Conservation (phyloP, 2,329 filamentous ascomycete species). For the Penicillium psychrosexuale region DNA sequence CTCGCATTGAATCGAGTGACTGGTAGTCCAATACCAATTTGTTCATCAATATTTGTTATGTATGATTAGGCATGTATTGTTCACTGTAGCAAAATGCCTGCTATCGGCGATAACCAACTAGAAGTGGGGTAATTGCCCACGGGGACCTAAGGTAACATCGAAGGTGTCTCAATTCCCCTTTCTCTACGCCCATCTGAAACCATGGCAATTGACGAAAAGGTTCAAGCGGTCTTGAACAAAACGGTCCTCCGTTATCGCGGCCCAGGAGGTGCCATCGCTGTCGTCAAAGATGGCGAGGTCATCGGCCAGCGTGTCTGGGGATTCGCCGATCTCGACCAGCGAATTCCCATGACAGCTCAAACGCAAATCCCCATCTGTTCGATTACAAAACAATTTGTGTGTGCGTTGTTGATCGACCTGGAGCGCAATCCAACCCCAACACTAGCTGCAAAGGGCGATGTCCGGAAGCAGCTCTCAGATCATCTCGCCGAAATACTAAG, state of each 20-base stretch:
- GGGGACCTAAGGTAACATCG: neutral
- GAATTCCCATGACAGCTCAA: slow-evolving; percentile 35
- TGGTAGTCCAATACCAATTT: neutral
- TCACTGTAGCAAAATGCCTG: neutral
- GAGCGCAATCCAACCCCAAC: slow-evolving; percentile 31
- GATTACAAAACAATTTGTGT: slow-evolving; percentile 49
- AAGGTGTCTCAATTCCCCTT: neutral
- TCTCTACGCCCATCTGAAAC: neutral
- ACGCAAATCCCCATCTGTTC: slow-evolving; percentile 48
- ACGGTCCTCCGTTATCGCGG: slow-evolving; percentile 31
- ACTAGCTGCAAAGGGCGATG: slow-evolving; percentile 28
- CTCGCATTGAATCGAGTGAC: neutral
- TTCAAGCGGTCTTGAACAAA: slow-evolving; percentile 17
- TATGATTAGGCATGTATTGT: neutral
- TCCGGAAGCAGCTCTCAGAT: slow-evolving; percentile 32
- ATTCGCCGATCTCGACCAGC: slow-evolving; percentile 42
- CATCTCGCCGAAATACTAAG: slow-evolving; percentile 25
- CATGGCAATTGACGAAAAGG: slow-evolving; percentile 9
- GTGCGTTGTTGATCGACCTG: slow-evolving; percentile 37
- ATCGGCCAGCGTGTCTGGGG: slow-evolving; percentile 43
- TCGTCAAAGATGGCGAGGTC: slow-evolving; percentile 45
- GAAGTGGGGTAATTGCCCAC: slow-evolving; percentile 12
- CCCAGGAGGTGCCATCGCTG: slow-evolving; percentile 44
- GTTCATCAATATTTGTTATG: neutral
- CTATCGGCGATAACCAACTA: neutral